Base-by-base conservation (phyloP, 2,329 filamentous ascomycete genomes). In the Myrmaecium sp. region DNA sequence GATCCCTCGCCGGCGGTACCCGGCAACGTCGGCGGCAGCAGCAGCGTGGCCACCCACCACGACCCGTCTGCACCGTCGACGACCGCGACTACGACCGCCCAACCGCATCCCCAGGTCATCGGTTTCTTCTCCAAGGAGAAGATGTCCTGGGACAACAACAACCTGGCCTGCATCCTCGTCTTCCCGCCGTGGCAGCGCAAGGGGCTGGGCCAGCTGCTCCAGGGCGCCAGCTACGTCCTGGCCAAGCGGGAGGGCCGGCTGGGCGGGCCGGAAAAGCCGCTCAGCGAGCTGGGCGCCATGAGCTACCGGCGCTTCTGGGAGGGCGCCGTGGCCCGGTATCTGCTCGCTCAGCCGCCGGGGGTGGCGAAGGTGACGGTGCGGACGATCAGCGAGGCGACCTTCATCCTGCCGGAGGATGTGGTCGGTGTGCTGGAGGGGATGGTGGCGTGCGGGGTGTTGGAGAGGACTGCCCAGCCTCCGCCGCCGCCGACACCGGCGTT, bases 71-170 rank as follows among this genome's bases (percentile, higher is more conserved):
- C n/a, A n/a, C 30, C 25, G 6, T 14, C 10, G 5, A 31, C 25
- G 11, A 23, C 17, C 14, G 23, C 11, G 35, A 38, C 3, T 8
- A n/a, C 18, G 7, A 14, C 23, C 11, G 20, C 10, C 16, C 14
- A 12, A 33, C 13, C 11, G 10, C 24, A 20, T 31, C 32, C 21
- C 17, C 70, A 75, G 43, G 74, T 94, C 16, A 69, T 86, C 1
- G 89, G 89, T n/a, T 95, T 95, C 64, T 98, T 95, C 58, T 91
- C 80, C 36, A 95, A 98, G 49, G 89, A 98, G 52, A 95, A 95
- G 51, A 78, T 94, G 62, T 93, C 82, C 3, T 98, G 89, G 86
- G 89, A 98, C 44, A 84, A 86, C 43, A 95, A 98, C 52, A 98
- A 95, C 38, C 65, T 98, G 4, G 89, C 89, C 1, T 98, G 89